phyloP scores from a whole-genome alignment of 2,329 filamentous ascomycete species.

The Ilyonectria mors-panacis region DNA sequence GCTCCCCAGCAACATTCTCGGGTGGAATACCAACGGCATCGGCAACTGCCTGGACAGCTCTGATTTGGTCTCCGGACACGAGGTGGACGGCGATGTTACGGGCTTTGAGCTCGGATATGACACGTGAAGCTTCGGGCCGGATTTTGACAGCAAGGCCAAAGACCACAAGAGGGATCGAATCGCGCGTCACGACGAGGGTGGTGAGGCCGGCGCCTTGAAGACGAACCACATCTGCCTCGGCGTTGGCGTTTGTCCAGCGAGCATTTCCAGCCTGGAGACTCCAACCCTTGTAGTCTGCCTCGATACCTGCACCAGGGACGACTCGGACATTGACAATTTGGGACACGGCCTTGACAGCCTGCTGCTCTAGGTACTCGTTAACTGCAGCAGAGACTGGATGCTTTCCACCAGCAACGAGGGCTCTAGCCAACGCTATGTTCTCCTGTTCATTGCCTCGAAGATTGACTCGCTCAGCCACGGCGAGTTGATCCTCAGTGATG shows the following conservation, averaged over 20 bases:
- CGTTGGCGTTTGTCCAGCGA: conserved; percentile 56
- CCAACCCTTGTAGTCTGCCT: conserved; percentile 51
- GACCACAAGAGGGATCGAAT: conserved; percentile 55
- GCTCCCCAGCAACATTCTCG: conserved; percentile 58
- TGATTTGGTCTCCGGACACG: conserved; percentile 69
- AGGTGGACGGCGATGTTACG: conserved; percentile 67
- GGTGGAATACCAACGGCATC: conserved; percentile 54
- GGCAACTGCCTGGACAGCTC: conserved; percentile 65
- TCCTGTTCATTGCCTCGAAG: conserved; percentile 39
- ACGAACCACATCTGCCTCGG: conserved; percentile 36
- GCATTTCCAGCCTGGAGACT: conserved; percentile 62
- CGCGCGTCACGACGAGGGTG: conserved; percentile 47
- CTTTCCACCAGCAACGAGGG: conserved; percentile 56
- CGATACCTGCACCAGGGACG: conserved; percentile 58
- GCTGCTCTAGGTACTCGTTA: conserved; percentile 54
- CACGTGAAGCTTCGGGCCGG: conserved; percentile 56
- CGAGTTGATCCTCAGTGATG: conserved; percentile 64
- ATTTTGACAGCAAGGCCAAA: conserved; percentile 63
- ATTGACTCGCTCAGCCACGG: conserved; percentile 43
- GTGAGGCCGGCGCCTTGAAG: conserved; percentile 45
- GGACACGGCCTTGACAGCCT: conserved; percentile 10
- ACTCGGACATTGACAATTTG: conserved; percentile 51
- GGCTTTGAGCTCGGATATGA: conserved; percentile 61
- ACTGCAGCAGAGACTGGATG: conserved; percentile 68
- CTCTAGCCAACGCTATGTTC: conserved; percentile 45